phyloP scores from a whole-genome alignment of 2,329 filamentous ascomycete genomes.

The Eutypa lata region DNA sequence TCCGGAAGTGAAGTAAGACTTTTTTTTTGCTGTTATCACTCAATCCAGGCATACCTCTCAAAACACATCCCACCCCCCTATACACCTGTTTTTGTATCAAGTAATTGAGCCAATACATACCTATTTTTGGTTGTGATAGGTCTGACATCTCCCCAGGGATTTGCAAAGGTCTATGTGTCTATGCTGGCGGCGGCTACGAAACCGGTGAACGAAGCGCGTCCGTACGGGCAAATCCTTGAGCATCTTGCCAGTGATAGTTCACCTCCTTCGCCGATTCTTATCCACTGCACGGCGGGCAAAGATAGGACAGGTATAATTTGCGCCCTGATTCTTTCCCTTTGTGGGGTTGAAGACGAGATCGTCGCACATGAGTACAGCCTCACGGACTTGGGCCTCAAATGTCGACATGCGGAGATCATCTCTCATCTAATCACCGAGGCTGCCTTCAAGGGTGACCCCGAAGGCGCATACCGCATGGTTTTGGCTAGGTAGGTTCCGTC shows the following conservation, averaged over 20 bases:
- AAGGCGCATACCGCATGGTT: slow-evolving; percentile 43
- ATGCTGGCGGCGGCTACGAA: slow-evolving; percentile 12
- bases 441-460: slow-evolving; percentile 43
- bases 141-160: slow-evolving; percentile 10
- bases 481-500: slow-evolving; percentile 37
- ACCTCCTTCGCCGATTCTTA: slow-evolving; percentile 44
- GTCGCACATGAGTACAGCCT: slow-evolving; percentile 61
- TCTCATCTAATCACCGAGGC: slow-evolving; percentile 47
- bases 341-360: slow-evolving; percentile 50
- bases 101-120: too few relatives aligned
- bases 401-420: slow-evolving; percentile 31
- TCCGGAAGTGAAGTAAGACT: slow-evolving; percentile 1
- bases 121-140: neutral
- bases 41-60: neutral
- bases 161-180: slow-evolving; percentile 10
- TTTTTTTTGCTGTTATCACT: neutral
- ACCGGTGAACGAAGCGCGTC: slow-evolving; percentile 6
- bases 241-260: slow-evolving; percentile 9
- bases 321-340: slow-evolving; percentile 56
- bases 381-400: slow-evolving; percentile 53
- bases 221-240: slow-evolving; percentile 13
- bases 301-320: slow-evolving; percentile 65
- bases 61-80: too few relatives aligned
- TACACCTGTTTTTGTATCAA: too few relatives aligned
- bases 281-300: slow-evolving; percentile 69